Percentiles rank a stretch among this genome's conserved stretches.
Conservation (phyloP, 306 rosid species). For the Citrullus colocynthis region DNA sequence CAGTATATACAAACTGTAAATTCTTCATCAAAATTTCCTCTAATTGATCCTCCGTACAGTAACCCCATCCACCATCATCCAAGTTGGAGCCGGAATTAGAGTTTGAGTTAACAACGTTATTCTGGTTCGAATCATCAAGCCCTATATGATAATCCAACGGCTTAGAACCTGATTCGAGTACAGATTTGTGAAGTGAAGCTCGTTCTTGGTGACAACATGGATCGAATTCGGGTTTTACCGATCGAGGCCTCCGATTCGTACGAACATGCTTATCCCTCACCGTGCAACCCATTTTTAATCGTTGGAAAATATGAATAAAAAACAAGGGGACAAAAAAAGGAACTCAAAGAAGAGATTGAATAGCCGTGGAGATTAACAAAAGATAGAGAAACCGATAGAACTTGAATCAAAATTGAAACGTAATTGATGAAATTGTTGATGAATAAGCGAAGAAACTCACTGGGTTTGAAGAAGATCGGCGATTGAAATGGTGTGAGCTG, state of each 20-base stretch:
- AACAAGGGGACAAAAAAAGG: background rate
- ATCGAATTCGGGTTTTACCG: slow-evolving; percentile 39
- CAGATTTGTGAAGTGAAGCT: slow-evolving; percentile 53
- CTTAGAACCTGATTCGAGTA: slow-evolving; percentile 55
- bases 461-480: slow-evolving; percentile 3
- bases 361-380: background rate
- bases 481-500: background rate
- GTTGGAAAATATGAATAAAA: background rate
- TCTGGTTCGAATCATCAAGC: slow-evolving; percentile 21
- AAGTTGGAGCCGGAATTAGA: slow-evolving; percentile 20
- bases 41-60: slow-evolving; percentile 86
- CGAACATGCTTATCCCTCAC: slow-evolving; percentile 77
- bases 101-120: slow-evolving; percentile 17
- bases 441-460: background rate
- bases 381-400: background rate
- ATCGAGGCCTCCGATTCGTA: slow-evolving; percentile 55
- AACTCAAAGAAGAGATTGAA: background rate
- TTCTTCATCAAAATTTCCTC: slow-evolving; percentile 73
- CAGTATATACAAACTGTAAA: slow-evolving; percentile 45
- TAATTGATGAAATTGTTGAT: background rate
- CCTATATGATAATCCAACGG: slow-evolving; percentile 34
- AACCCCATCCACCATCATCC: slow-evolving; percentile 75
- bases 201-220: slow-evolving; percentile 28
- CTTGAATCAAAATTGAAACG: background rate
- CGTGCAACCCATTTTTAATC: slow-evolving; percentile 58